phyloP scores from a whole-genome alignment of 495 filamentous ascomycete species.

The Letharia columbiana region DNA sequence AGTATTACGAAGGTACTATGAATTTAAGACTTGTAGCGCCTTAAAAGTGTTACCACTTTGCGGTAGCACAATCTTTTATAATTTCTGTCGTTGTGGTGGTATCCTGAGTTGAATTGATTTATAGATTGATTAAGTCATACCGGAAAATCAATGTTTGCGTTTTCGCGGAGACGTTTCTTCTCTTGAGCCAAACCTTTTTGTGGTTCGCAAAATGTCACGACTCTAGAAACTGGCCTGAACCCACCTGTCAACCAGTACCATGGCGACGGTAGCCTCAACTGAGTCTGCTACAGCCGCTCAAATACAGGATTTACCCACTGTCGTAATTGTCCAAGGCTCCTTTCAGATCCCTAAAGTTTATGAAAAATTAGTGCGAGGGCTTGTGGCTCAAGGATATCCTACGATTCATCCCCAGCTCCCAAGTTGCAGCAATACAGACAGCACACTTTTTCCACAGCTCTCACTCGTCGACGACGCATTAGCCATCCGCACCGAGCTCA shows the following conservation, averaged over 20 bases:
- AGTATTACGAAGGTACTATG: no score
- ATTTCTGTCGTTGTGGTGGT: no score
- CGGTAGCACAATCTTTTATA: no score
- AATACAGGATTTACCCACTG: neutral
- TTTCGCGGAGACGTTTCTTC: no score
- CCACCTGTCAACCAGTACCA: neutral
- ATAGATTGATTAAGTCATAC: no score
- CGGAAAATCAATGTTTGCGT: no score
- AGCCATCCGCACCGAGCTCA: conserved; percentile 11
- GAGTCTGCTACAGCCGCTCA: neutral
- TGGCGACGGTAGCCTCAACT: neutral
- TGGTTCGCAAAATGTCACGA: neutral
- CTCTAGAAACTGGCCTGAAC: neutral
- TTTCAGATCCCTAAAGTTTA: conserved; percentile 10
- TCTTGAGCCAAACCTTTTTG: no score
- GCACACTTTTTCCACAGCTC: conserved; percentile 6
- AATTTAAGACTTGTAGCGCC: no score
- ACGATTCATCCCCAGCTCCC: conserved; percentile 13
- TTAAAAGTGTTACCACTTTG: no score
- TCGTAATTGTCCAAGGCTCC: conserved; percentile 6
- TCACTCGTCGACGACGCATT: conserved; percentile 19
- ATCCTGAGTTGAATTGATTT: no score
- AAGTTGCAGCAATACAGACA: conserved; percentile 10
- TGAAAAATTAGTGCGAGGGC: neutral
- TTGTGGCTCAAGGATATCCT: conserved; percentile 6